These are phyloP conservation scores for Penicillium coprophilum DNA, from an alignment of 495 filamentous ascomycete genomes.

Conservation along the genomic window DNA sequence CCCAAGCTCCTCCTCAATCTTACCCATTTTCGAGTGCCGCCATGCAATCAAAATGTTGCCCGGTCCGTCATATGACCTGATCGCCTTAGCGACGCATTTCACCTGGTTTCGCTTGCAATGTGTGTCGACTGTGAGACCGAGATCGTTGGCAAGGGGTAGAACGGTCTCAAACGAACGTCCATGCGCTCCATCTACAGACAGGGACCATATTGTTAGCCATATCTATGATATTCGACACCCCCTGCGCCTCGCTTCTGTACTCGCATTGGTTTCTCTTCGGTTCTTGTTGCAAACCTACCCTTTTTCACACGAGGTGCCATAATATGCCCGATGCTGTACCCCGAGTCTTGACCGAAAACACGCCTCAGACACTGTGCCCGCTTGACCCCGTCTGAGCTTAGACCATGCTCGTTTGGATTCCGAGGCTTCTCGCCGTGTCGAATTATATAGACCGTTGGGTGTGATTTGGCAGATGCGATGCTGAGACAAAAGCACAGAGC, in stretches of 20 bases:
- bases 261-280: background rate
- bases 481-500: slow-evolving; percentile 3
- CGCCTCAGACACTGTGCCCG: slow-evolving; percentile 48
- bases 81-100: slow-evolving; percentile 25
- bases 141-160: slow-evolving; percentile 45
- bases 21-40: slow-evolving; percentile 29
- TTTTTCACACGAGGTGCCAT: slow-evolving; percentile 41
- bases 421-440: slow-evolving; percentile 55
- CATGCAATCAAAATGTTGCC: slow-evolving; percentile 38
- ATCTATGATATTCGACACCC: background rate
- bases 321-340: slow-evolving; percentile 49
- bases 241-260: background rate
- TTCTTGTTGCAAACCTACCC: slow-evolving; percentile 19
- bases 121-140: slow-evolving; percentile 45
- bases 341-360: slow-evolving; percentile 43
- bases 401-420: slow-evolving; percentile 35
- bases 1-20: slow-evolving; percentile 26
- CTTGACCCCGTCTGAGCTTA: slow-evolving; percentile 40
- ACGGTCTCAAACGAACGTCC: slow-evolving; percentile 51
- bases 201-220: slow-evolving; percentile 9
- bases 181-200: slow-evolving; percentile 42
- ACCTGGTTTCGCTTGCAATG: slow-evolving; percentile 35
- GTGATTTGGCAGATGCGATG: slow-evolving; percentile 2
- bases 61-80: slow-evolving; percentile 23
- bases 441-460: slow-evolving; percentile 49